Conservation (phyloP, 2,329 filamentous ascomycete genomes). For the Stachybotrys echinatus region DNA sequence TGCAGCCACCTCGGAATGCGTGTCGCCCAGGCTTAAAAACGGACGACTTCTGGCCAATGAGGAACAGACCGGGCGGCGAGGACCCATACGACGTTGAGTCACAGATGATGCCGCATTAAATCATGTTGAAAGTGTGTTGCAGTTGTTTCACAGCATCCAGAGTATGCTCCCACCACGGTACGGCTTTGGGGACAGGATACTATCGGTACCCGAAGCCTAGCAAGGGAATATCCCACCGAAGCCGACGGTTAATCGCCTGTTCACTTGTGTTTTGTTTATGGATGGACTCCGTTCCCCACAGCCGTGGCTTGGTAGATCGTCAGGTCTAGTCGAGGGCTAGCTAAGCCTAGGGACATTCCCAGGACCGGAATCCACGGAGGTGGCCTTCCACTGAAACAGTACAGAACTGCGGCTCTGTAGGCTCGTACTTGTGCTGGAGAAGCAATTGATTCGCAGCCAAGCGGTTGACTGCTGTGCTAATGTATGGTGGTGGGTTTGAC, state of each 20-base stretch:
- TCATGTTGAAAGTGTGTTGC: background rate
- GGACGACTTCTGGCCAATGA: background rate
- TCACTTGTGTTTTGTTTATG: no score
- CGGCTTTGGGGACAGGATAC: background rate
- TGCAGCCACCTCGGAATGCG: background rate
- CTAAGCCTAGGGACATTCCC: background rate
- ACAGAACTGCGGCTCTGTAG: no score
- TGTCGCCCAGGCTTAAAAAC: background rate
- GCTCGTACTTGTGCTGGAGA: no score
- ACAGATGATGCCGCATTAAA: background rate
- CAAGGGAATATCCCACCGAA: no score
- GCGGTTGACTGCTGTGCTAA: no score
- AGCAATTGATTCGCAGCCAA: no score
- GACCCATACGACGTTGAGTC: background rate
- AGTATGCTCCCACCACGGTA: background rate
- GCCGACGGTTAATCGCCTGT: no score
- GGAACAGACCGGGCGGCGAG: background rate
- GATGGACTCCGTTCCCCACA: no score
- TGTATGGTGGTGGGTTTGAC: no score
- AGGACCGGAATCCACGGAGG: background rate
- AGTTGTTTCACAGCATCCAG: no score
- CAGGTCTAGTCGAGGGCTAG: background rate
- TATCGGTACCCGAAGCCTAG: no score
- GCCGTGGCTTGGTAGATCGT: background rate
- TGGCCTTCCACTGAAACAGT: no score